phyloP scores from a whole-genome alignment of 2,329 filamentous ascomycete species.

The Colletotrichum tofieldiae region DNA sequence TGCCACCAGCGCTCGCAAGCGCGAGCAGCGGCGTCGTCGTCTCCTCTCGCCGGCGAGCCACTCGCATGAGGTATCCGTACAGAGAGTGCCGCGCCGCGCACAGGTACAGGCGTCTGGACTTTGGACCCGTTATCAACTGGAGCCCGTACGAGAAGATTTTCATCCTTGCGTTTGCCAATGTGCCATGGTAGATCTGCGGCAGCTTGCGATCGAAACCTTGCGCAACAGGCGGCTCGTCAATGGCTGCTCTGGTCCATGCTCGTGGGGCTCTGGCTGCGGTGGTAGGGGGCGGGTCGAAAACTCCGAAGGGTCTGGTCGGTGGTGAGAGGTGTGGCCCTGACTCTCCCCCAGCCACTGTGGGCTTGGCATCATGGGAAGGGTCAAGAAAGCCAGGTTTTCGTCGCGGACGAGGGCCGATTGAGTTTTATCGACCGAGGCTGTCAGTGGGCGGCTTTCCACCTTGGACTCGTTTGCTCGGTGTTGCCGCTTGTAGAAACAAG shows the following conservation, averaged over 20 bases:
- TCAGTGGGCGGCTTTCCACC: conserved; percentile 18
- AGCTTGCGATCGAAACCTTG: conserved; percentile 42
- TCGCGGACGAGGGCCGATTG: conserved; percentile 21
- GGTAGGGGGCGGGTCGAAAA: conserved; percentile 42
- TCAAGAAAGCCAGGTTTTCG: conserved; percentile 32
- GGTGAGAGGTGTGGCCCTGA: conserved; percentile 38
- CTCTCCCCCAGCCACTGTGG: conserved; percentile 34
- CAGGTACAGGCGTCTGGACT: conserved; percentile 27
- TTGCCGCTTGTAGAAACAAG: conserved; percentile 34
- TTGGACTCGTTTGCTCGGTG: conserved; percentile 28
- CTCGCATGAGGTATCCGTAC: conserved; percentile 13
- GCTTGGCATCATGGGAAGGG: conserved; percentile 34
- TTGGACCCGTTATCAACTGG: conserved; percentile 28
- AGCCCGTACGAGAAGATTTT: conserved; percentile 43
- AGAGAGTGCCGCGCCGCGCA: background rate
- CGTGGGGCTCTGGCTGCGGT: conserved; percentile 39
- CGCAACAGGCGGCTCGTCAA: conserved; percentile 23
- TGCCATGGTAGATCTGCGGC: conserved; percentile 41
- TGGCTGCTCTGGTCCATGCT: conserved; percentile 28
- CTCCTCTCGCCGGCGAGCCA: conserved; percentile 9
- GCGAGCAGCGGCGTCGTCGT: conserved; percentile 14
- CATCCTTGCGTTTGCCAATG: conserved; percentile 41
- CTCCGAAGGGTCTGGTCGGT: conserved; percentile 42
- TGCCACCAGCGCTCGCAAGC: conserved; percentile 27
- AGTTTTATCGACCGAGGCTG: conserved; percentile 38